These are phyloP conservation scores for Fusarium globosum DNA, from an alignment of 2,329 filamentous ascomycete genomes.

Conservation along the genomic window DNA sequence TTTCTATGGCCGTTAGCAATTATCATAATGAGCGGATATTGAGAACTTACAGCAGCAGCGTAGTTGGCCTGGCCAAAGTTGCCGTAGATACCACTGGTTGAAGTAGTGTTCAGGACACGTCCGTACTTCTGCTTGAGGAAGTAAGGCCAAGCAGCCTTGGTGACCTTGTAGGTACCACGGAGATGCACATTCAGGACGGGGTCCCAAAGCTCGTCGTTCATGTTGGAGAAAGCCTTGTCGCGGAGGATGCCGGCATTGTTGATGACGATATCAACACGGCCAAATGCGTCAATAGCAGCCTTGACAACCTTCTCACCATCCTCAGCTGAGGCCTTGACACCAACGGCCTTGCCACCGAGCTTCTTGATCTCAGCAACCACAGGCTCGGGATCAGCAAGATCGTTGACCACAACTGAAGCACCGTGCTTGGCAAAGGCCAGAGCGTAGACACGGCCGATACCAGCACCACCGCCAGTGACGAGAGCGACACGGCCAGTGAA, in stretches of 20 bases:
- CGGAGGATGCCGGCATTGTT: slow-evolving; percentile 99
- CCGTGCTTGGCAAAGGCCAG: slow-evolving; percentile 88
- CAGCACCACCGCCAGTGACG: slow-evolving; percentile 88
- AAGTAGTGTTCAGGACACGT: slow-evolving; percentile 95
- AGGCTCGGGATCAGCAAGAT: slow-evolving; percentile 89
- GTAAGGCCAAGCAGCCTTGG: slow-evolving; percentile 97
- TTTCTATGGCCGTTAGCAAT: slow-evolving; percentile 66
- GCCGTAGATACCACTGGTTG: slow-evolving; percentile 96
- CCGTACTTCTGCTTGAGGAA: slow-evolving; percentile 99
- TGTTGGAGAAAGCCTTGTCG: slow-evolving; percentile 98
- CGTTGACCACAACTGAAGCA: slow-evolving; percentile 91
- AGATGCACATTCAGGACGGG: slow-evolving; percentile 93
- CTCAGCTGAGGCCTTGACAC: slow-evolving; percentile 92
- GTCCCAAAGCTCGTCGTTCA: slow-evolving; percentile 95
- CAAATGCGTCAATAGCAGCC: slow-evolving; percentile 91
- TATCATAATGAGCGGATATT: background rate
- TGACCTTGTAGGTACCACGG: slow-evolving; percentile 94
- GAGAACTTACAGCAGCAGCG: slow-evolving; percentile 77
- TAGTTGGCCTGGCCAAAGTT: slow-evolving; percentile 99
- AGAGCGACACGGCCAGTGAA: slow-evolving; percentile 88
- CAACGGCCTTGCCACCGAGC: slow-evolving; percentile 87
- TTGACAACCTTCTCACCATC: slow-evolving; percentile 93
- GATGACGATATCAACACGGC: slow-evolving; percentile 92
- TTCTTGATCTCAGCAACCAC: slow-evolving; percentile 95
- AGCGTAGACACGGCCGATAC: slow-evolving; percentile 91